Conservation (phyloP, 163 green algal genomes). For the Smithsoniella earleae region DNA sequence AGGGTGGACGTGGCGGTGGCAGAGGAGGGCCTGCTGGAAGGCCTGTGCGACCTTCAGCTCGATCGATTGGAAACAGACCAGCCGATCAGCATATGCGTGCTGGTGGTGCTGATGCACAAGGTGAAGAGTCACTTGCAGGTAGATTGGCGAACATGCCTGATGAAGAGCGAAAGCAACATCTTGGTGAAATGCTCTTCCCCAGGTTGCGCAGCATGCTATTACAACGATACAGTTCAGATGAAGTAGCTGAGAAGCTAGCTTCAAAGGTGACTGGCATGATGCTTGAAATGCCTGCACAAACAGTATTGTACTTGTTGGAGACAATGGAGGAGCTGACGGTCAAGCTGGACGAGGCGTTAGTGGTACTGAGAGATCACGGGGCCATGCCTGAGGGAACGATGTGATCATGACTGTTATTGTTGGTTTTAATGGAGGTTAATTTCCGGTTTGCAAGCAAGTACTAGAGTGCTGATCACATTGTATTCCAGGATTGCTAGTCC, state of each 20-base stretch:
- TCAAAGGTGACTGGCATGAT: conserved; percentile 98
- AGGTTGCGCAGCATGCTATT: conserved; percentile 73
- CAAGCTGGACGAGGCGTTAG: conserved; percentile 83
- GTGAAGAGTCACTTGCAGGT: conserved; percentile 13
- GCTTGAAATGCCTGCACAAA: conserved; percentile 87
- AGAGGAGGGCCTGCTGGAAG: conserved; percentile 4
- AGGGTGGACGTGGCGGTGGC: conserved; percentile 8
- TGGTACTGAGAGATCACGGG: conserved; percentile 34
- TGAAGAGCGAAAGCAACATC: conserved; percentile 85
- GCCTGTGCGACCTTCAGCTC: neutral
- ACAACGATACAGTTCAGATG: conserved; percentile 27
- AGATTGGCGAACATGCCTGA: conserved; percentile 52
- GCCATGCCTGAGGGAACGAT: conserved; percentile 19
- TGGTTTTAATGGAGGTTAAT: too few relatives aligned
- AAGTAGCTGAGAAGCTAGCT: conserved; percentile 51
- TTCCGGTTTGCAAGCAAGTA: too few relatives aligned
- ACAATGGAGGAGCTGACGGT: conserved; percentile 55
- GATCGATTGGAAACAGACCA: neutral
- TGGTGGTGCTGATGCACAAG: neutral
- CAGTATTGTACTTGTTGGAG: conserved; percentile 95
- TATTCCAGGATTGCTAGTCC: too few relatives aligned
- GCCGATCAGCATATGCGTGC: neutral
- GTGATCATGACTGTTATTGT: too few relatives aligned
- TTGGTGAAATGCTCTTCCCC: conserved; percentile 93
- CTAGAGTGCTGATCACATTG: too few relatives aligned